A percentile compares a stretch with the other conserved stretches of the same genome.
phyloP scores from a whole-genome alignment of 192 early-diverging fungal genomes.

The Physocladia obscura region DNA sequence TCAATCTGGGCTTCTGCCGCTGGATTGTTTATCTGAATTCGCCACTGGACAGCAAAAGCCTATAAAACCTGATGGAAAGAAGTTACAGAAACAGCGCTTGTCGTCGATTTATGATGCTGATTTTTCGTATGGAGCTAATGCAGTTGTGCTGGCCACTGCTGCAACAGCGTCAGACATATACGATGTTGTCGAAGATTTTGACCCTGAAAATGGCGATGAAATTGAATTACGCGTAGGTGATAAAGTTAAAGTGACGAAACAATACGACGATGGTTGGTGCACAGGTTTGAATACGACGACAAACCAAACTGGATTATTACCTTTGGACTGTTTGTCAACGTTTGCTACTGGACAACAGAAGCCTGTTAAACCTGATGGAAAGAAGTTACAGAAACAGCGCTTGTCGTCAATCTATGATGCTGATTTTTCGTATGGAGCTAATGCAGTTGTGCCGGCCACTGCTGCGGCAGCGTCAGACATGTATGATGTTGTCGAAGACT shows the following conservation, averaged over 20 bases:
- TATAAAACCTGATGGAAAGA: not conserved
- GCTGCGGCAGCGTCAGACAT: not conserved
- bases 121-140: not conserved
- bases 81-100: not conserved
- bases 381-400: not conserved
- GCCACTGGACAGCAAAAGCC: not conserved
- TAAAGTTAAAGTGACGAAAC: not conserved
- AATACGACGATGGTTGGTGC: not conserved
- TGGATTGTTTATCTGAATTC: slow-evolving; percentile 41
- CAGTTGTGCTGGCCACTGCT: not conserved
- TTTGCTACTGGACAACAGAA: not conserved
- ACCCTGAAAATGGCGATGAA: slow-evolving; percentile 21
- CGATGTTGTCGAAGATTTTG: slow-evolving; percentile 6
- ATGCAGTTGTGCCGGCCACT: not conserved
- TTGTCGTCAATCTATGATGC: not conserved
- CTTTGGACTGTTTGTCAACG: not conserved
- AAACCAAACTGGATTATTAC: slow-evolving; percentile 6
- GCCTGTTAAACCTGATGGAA: not conserved
- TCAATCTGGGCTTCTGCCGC: slow-evolving; percentile 45
- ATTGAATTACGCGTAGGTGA: slow-evolving; percentile 20
- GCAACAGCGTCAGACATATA: not conserved
- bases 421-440: not conserved
- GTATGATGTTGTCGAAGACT: slow-evolving; percentile 3
- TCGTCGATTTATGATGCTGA: not conserved
- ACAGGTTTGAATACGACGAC: slow-evolving; percentile 13